Base-by-base conservation (phyloP, 257 asterid genomes). In the Solanum peruvianum region DNA sequence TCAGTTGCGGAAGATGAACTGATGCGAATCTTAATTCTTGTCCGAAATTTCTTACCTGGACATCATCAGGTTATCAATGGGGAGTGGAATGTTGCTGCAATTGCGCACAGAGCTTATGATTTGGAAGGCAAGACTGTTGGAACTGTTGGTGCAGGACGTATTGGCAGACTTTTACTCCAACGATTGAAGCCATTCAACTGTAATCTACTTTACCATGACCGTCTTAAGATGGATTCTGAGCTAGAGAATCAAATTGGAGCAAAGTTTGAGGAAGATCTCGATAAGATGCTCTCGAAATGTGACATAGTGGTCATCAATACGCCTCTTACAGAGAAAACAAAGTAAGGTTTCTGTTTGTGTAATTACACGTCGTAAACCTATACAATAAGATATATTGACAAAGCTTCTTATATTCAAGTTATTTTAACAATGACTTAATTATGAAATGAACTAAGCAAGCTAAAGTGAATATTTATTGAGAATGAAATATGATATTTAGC, bases 71-170 rank as follows among this genome's bases (percentile, higher is more conserved):
- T 96, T 64, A 92, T 94, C 41, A 92, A 9, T 27, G 99, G 99
- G 35, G 99, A 97, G 12, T 97, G 99, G 99, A 90, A 97, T 58
- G 99, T 97, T 73, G 97, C 99, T 15, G 98, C 93, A 76, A 92
- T 96, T 90, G 93, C 99, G 81, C 66, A 97, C 91, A 90, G 99
- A 75, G 95, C 99, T 70, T 97, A 97, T 82, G 99, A 96, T 92
- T 97, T 97, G 37, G 99, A 97, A 91, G 99, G 98, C 12, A 97
- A 97, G 93, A 97, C 99, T n/a, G 98, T 97, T 81, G 99, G 99
- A 83, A 97, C 99, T 10, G 97, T 97, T 86, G 99, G 99, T 52
- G 99, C 98, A 20, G 99, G 99, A 35, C 95, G 98, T 6, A 96
- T 97, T 64, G 99, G 99, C 39, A 91, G 89, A 88, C 95, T 95